A percentile compares a stretch with the other conserved stretches of the same genome.
Conservation (phyloP, 208 protist genomes). For the Leishmania martiniquensis region DNA sequence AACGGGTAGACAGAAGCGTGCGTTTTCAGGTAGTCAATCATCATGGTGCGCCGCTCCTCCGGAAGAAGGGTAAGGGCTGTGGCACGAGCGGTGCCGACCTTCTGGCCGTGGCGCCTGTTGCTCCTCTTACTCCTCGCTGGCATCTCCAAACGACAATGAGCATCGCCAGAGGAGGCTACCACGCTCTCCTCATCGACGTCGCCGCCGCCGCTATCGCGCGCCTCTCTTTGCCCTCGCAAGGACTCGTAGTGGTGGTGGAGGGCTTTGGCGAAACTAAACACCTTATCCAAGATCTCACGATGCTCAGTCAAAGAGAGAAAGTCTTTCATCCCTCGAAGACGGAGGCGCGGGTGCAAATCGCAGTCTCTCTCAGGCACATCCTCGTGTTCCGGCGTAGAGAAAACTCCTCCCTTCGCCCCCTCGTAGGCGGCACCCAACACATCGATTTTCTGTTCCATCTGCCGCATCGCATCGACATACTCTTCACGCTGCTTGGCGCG, state of each 20-base stretch:
- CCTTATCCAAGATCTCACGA: constrained; percentile 36
- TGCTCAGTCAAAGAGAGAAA: constrained; percentile 42
- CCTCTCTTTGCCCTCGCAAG: neutral
- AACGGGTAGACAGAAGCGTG: constrained; percentile 52
- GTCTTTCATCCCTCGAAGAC: constrained; percentile 35
- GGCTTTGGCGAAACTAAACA: constrained; percentile 61
- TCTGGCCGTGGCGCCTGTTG: neutral
- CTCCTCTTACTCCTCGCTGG: neutral
- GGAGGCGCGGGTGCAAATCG: constrained; percentile 24
- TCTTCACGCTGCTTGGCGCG: constrained; percentile 11
- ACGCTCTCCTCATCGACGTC: neutral
- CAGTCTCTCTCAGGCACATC: constrained; percentile 14
- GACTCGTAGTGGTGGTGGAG: constrained; percentile 34
- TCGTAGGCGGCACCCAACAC: constrained; percentile 4
- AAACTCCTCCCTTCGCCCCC: neutral
- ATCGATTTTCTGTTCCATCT: constrained; percentile 3
- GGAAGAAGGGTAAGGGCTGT: constrained; percentile 18
- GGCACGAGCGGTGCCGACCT: neutral
- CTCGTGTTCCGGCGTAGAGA: neutral
- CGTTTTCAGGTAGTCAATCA: constrained; percentile 31
- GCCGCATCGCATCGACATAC: constrained; percentile 5
- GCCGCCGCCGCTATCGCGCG: neutral
- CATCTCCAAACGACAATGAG: neutral
- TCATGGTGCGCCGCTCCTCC: constrained; percentile 21
- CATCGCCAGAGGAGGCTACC: neutral